These are phyloP conservation scores for Rhodotorula sp. DNA, from an alignment of 1,284 basidiomycete genomes.

Conservation along the genomic window DNA sequence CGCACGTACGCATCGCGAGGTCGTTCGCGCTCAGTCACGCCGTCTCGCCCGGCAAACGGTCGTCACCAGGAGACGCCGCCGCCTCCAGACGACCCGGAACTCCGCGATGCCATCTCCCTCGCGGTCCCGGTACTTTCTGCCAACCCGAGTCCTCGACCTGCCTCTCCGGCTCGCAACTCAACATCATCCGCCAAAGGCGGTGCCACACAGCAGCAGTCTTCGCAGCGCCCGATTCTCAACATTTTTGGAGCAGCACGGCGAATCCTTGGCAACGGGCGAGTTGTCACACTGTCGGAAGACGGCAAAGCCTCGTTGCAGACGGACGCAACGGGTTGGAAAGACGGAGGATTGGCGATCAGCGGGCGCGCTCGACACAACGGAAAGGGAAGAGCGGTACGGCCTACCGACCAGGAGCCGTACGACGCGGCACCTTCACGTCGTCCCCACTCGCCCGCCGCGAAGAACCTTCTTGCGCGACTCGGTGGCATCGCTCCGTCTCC, in stretches of 20 bases:
- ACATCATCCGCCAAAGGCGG: background rate
- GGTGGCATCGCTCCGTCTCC: background rate
- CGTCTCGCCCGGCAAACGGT: background rate
- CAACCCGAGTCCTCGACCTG: background rate
- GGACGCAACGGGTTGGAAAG: background rate
- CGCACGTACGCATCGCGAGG: background rate
- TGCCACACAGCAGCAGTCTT: background rate
- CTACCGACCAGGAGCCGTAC: conserved; percentile 4
- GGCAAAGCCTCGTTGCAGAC: conserved; percentile 2
- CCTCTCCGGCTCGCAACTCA: background rate
- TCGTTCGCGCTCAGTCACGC: conserved; percentile 14
- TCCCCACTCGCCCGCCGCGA: background rate
- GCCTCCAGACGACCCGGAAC: background rate
- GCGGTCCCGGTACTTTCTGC: conserved; percentile 3
- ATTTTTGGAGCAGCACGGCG: conserved; percentile 34
- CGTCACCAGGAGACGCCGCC: conserved; percentile 3
- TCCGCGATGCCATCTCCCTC: conserved; percentile 24
- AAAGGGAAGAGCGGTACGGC: background rate
- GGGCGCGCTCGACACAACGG: background rate
- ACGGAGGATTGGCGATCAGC: background rate
- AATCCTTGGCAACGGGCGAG: conserved; percentile 20
- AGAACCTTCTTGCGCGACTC: conserved; percentile 7
- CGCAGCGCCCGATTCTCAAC: conserved; percentile 3
- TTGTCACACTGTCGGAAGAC: conserved; percentile 15
- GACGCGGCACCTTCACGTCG: background rate